Conservation (phyloP, 176 grass and related monocot species). For the Zoysia japonica region DNA sequence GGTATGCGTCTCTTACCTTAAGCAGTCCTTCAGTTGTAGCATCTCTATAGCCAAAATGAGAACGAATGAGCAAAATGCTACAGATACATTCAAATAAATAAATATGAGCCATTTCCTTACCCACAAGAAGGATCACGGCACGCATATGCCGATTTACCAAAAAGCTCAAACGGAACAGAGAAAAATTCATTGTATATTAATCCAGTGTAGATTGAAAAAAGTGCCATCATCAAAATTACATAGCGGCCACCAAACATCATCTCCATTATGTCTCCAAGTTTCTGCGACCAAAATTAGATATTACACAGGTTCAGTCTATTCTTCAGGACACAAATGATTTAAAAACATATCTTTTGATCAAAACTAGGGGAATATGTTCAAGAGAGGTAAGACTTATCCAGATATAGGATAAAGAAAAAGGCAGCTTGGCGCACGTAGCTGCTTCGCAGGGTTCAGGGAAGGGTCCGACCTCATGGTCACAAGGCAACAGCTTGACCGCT, state of each 20-base stretch:
- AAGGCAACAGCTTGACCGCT: too few species aligned
- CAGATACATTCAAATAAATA: neutral
- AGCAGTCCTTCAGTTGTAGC: slow-evolving; percentile 62
- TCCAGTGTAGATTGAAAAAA: slow-evolving; percentile 97
- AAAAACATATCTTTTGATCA: neutral
- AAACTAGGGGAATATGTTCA: neutral
- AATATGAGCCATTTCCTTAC: slow-evolving; percentile 42
- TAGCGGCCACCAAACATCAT: slow-evolving; percentile 98
- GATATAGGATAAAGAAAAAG: neutral
- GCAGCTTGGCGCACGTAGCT: too few species aligned
- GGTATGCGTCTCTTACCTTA: slow-evolving; percentile 71
- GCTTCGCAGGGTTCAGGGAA: too few species aligned
- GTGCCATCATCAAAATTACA: slow-evolving; percentile 89
- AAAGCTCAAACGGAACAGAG: slow-evolving; percentile 93
- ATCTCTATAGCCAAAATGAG: slow-evolving; percentile 54
- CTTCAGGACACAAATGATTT: slow-evolving; percentile 20
- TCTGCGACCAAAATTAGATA: slow-evolving; percentile 54
- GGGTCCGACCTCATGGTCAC: too few species aligned
- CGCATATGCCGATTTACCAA: slow-evolving; percentile 85
- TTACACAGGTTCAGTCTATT: slow-evolving; percentile 1
- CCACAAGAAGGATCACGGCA: slow-evolving; percentile 84
- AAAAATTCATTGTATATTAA: slow-evolving; percentile 99
- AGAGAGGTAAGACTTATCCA: slow-evolving; percentile 2
- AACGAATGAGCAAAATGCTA: slow-evolving; percentile 33
- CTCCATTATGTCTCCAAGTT: slow-evolving; percentile 93